Percentiles rank a stretch among this genome's conserved stretches.
Evolutionary conservation across 2,329 filamentous ascomycete species (phyloP).

Genomic region (Helotiales sp.): DNA sequence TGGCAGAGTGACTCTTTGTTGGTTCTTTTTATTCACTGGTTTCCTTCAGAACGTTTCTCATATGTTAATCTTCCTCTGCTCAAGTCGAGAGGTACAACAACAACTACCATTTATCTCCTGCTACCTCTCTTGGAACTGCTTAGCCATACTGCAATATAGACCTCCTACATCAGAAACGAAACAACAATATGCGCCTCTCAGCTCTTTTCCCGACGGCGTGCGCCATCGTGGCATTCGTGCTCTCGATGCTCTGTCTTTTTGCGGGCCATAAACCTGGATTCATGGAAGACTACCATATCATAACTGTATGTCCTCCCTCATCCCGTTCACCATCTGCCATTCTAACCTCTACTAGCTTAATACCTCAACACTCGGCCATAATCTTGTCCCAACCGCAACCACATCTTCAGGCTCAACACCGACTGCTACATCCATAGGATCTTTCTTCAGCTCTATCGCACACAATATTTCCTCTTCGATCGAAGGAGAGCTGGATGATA

Average conservation of each 20-base stretch:
- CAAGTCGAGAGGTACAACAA: not conserved
- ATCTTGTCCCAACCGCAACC: slow-evolving; percentile 34
- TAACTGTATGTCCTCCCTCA: slow-evolving; percentile 48
- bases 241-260: slow-evolving; percentile 60
- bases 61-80: not conserved
- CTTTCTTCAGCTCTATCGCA: slow-evolving; percentile 36
- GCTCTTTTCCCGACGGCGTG: slow-evolving; percentile 51
- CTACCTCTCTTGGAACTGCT: not conserved
- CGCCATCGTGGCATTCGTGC: slow-evolving; percentile 54
- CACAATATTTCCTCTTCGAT: slow-evolving; percentile 42
- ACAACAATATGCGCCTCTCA: slow-evolving; percentile 43
- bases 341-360: slow-evolving; percentile 46
- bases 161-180: not conserved
- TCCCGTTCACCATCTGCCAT: not conserved
- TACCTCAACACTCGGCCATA: slow-evolving; percentile 52
- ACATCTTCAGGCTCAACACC: slow-evolving; percentile 33
- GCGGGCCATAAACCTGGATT: slow-evolving; percentile 57
- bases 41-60: not conserved
- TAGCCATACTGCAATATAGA: not conserved
- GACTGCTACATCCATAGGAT: slow-evolving; percentile 30
- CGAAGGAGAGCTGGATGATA: slow-evolving; percentile 34
- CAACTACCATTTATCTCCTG: not conserved
- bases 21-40: slow-evolving; percentile 1
- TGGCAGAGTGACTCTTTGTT: slow-evolving; percentile 1
- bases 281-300: slow-evolving; percentile 55